These are phyloP conservation scores for Endoconidiophora laricicola DNA, from an alignment of 2,329 filamentous ascomycete genomes.

Conservation along the genomic window DNA sequence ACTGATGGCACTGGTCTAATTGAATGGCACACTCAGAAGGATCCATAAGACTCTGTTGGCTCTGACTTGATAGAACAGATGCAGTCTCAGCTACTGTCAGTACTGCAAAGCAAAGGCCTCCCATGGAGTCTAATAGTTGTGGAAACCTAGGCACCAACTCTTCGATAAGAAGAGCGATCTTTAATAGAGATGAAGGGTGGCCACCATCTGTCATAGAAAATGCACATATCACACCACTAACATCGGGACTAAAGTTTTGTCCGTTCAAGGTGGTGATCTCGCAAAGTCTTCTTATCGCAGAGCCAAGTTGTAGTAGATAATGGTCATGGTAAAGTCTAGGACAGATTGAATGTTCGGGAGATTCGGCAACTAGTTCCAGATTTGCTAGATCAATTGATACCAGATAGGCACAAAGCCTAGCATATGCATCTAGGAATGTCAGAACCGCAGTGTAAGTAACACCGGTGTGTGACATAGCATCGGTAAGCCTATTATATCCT, in stretches of 20 bases:
- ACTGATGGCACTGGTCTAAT: slow-evolving; percentile 1
- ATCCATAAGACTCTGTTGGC: background rate
- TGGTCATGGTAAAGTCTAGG: background rate
- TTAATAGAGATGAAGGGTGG: background rate
- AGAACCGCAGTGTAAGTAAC: slow-evolving; percentile 11
- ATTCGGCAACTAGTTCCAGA: background rate
- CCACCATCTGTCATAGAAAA: background rate
- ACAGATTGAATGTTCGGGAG: background rate
- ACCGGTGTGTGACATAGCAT: background rate
- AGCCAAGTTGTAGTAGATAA: background rate
- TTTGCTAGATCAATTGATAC: slow-evolving; percentile 29
- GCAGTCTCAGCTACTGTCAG: background rate
- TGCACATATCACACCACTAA: background rate
- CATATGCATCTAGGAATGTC: slow-evolving; percentile 25
- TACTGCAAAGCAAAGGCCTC: background rate
- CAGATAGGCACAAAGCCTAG: slow-evolving; percentile 35
- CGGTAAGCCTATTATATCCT: background rate
- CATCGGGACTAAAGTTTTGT: background rate
- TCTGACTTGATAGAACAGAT: background rate
- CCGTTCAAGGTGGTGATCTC: background rate
- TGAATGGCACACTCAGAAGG: background rate
- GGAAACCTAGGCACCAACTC: slow-evolving; percentile 3
- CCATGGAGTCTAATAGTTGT: slow-evolving; percentile 1
- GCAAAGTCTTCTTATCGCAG: background rate
- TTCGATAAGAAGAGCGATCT: background rate